A percentile compares a stretch with the other conserved stretches of the same genome.
Evolutionary conservation across 2,329 filamentous ascomycete genomes (phyloP).

Genomic region (Biscogniauxia sp.): DNA sequence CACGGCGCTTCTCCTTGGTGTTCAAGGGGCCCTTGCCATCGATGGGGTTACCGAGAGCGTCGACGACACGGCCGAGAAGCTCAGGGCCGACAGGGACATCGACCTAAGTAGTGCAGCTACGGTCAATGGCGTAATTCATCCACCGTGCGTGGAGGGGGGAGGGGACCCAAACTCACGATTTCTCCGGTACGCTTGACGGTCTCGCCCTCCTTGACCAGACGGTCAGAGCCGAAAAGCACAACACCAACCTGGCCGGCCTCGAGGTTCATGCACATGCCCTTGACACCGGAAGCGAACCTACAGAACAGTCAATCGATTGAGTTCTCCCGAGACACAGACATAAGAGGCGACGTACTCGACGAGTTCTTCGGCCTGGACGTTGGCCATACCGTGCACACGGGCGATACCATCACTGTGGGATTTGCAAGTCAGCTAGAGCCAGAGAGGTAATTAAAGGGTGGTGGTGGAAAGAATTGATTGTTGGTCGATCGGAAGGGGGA

Average conservation of each 20-base stretch:
- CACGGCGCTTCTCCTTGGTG: conserved; percentile 87
- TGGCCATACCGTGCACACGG: conserved; percentile 99
- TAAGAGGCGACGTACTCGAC: conserved; percentile 76
- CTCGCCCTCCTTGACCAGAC: conserved; percentile 99
- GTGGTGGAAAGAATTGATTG: too few species aligned
- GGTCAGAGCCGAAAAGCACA: conserved; percentile 99
- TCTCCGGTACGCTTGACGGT: conserved; percentile 99
- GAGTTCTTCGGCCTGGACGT: conserved; percentile 99
- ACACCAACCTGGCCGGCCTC: conserved; percentile 99
- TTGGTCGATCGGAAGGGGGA: background rate
- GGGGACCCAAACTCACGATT: conserved; percentile 69
- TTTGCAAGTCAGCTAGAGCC: conserved; percentile 24
- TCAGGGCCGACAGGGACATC: conserved; percentile 92
- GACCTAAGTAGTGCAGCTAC: conserved; percentile 57
- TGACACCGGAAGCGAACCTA: conserved; percentile 98
- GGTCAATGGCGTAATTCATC: conserved; percentile 1
- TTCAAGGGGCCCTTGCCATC: conserved; percentile 98
- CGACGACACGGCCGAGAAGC: conserved; percentile 96
- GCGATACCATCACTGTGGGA: conserved; percentile 94
- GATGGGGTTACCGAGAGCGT: conserved; percentile 98
- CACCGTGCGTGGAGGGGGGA: background rate
- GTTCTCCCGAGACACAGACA: conserved; percentile 6
- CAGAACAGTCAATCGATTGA: conserved; percentile 16
- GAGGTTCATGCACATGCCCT: conserved; percentile 99
- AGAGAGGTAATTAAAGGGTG: conserved; percentile 3